Evolutionary conservation across 2,329 filamentous ascomycete genomes (phyloP).

Genomic region (Fusarium oxysporum): DNA sequence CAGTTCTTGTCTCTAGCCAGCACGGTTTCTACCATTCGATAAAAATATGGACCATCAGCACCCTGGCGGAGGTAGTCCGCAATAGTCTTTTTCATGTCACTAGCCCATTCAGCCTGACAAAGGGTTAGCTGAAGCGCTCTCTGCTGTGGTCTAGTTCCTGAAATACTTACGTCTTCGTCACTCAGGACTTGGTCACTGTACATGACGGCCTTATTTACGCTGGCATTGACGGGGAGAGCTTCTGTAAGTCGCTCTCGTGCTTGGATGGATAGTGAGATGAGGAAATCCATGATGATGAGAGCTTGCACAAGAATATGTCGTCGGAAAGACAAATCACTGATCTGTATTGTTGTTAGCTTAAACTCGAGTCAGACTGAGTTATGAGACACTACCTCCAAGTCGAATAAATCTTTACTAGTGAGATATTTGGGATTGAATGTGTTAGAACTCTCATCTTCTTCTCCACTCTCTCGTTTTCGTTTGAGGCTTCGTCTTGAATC

Average conservation of each 20-base stretch:
- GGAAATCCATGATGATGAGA: conserved; percentile 92
- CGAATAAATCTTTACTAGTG: conserved; percentile 96
- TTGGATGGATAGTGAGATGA: conserved; percentile 86
- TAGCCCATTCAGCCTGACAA: conserved; percentile 81
- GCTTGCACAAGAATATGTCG: conserved; percentile 95
- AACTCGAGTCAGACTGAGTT: background rate
- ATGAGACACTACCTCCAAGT: conserved; percentile 76
- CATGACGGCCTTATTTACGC: conserved; percentile 86
- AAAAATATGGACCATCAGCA: conserved; percentile 89
- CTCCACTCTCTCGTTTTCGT: conserved; percentile 71
- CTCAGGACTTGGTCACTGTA: conserved; percentile 78
- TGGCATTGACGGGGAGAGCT: conserved; percentile 67
- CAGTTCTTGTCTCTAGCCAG: conserved; percentile 97
- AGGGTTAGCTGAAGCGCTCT: conserved; percentile 15
- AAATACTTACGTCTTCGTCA: conserved; percentile 80
- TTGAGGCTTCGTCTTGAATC: conserved; percentile 76
- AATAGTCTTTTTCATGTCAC: conserved; percentile 80
- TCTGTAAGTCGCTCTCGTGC: conserved; percentile 76
- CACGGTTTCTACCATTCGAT: conserved; percentile 96
- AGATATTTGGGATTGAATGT: conserved; percentile 96
- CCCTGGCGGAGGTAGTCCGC: conserved; percentile 85
- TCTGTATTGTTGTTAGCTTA: conserved; percentile 56
- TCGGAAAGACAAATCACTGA: conserved; percentile 93
- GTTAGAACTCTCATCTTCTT: conserved; percentile 61
- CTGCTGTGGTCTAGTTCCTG: background rate